Evolutionary conservation across 78 protist genomes (phyloP), one percentile per base, ranked within the genome.

Genomic region (Isochrysis galbana): DNA sequence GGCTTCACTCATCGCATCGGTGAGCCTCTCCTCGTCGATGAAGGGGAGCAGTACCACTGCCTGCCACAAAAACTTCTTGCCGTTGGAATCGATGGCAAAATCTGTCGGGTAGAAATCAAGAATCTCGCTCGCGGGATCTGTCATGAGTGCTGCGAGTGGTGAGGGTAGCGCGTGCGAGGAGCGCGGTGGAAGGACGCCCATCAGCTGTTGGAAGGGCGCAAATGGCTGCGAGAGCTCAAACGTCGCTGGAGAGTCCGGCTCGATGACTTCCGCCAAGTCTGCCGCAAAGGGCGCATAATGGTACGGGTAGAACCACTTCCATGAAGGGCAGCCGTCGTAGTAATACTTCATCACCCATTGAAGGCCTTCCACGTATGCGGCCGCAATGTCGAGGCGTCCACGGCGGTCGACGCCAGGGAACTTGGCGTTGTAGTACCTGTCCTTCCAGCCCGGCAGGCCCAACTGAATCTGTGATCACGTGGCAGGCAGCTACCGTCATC

Each of bases 241-340:
- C 36, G 46, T 55, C 41, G 91, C 5, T 2, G 84, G 84, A 41
- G 55, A 94, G 45, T 21, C 70, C 5, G 44, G 46, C 72, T 36
- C 39, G 39, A 44, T 11, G 74, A 51, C 46, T 25, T 0, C 38
- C 38, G 41, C 47, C 39, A 96, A 0, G 90, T 96, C 97, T 14
- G 91, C 26, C 69, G 96, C 96, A 61, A 98, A 92, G 26, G 99
- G 99, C 2, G 99, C 97, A 91, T 98, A 98, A 91, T 98, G 98
- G 90, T 92, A 98, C 23, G 99, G 99, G 82, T 94, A 98, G 90
- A 90, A 98, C 99, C 99, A 98, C 38, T 45, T 45, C 99, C 99
- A 98, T 25, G 98, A 96, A 29, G 96, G 55, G 77, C 97, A 96
- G 21, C 99, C 99, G n/a, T 95, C 91, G 96, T 95, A 97, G 95